Conservation (phyloP, 768 basidiomycete species). For the Collybia mongolica region DNA sequence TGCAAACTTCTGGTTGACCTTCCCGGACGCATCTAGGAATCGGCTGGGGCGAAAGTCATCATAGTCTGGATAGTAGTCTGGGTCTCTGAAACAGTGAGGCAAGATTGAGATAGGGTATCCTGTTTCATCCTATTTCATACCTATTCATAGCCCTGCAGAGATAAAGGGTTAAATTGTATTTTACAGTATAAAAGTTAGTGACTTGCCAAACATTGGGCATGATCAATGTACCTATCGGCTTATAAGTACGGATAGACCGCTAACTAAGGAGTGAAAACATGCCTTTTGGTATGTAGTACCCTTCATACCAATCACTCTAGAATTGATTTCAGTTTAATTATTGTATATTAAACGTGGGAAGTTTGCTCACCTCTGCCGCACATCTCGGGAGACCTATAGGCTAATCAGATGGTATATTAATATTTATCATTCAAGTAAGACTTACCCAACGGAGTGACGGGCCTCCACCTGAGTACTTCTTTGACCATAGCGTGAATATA, state of each 20-base stretch:
- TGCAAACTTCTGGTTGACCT: background rate
- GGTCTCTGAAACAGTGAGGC: background rate
- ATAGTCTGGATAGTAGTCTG: background rate
- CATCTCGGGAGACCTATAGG: conserved; percentile 1
- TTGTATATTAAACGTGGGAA: background rate
- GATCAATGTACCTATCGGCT: background rate
- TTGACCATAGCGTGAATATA: conserved; percentile 2
- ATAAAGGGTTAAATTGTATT: background rate
- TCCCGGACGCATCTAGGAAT: background rate
- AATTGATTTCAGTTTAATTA: background rate
- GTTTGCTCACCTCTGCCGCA: background rate
- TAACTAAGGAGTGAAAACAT: background rate
- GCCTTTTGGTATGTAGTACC: conserved; percentile 1
- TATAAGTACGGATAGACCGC: too few species aligned
- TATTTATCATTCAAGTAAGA: background rate
- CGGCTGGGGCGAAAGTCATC: conserved; percentile 4
- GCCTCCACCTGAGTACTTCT: conserved; percentile 4
- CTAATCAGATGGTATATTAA: background rate
- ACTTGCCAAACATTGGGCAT: conserved; percentile 1
- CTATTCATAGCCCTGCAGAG: conserved; percentile 4
- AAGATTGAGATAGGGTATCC: background rate
- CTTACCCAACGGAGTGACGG: background rate
- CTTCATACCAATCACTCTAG: conserved; percentile 5
- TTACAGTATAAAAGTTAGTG: background rate
- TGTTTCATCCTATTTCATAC: background rate